Evolutionary conservation across 73 alveolate species (phyloP).

Genomic region (Symbiodinium natans): DNA sequence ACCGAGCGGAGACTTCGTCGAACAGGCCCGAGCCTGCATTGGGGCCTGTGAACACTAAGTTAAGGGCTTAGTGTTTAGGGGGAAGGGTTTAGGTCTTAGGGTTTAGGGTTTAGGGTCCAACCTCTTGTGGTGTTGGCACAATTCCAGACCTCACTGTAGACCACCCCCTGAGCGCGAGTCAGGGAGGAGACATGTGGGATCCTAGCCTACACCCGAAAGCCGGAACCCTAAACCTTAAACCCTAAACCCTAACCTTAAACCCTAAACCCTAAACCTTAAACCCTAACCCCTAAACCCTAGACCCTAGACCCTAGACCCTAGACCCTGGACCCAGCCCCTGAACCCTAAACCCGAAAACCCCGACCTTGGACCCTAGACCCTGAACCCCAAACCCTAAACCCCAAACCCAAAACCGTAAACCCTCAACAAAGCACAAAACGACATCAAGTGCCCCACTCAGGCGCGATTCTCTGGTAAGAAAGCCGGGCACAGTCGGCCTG

Average conservation of each 20-base stretch:
- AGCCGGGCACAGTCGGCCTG: slow-evolving; percentile 69
- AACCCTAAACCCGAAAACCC: too few relatives aligned
- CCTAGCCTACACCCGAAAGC: too few relatives aligned
- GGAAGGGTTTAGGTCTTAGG: too few relatives aligned
- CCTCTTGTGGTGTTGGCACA: background rate
- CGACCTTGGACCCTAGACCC: too few relatives aligned
- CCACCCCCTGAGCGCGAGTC: background rate
- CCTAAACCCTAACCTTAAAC: background rate
- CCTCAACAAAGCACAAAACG: background rate
- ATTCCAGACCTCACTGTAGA: background rate
- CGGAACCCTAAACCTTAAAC: too few relatives aligned
- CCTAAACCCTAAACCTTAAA: background rate
- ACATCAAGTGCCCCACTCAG: background rate
- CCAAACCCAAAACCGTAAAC: too few relatives aligned
- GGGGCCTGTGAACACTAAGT: background rate
- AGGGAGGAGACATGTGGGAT: background rate
- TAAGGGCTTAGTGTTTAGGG: too few relatives aligned
- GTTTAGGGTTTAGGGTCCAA: background rate
- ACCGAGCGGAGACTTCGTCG: too few relatives aligned
- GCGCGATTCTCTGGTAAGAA: slow-evolving; percentile 75
- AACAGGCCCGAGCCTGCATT: background rate
- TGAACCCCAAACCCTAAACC: too few relatives aligned
- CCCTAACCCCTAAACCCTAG: too few relatives aligned
- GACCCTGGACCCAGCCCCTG: too few relatives aligned
- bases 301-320: too few relatives aligned